Conservation (phyloP, 2,329 filamentous ascomycete species). For the Colletotrichum nymphaeae region DNA sequence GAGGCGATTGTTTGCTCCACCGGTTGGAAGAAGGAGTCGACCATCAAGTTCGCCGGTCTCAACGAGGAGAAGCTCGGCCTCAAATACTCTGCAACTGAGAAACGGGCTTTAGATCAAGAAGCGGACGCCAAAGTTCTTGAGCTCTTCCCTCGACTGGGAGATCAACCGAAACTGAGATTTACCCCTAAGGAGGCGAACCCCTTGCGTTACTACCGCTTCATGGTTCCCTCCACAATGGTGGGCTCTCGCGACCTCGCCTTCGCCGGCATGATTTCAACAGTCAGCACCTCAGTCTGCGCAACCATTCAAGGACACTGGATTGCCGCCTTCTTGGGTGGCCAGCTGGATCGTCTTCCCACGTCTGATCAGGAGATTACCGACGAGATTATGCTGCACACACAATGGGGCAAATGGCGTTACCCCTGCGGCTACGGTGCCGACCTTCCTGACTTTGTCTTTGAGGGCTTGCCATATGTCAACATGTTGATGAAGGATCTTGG, state of each 20-base stretch:
- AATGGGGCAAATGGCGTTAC: constrained; percentile 67
- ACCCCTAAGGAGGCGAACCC: not conserved
- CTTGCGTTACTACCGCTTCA: not conserved
- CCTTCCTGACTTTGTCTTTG: constrained; percentile 69
- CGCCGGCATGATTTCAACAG: not conserved
- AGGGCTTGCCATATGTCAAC: constrained; percentile 65
- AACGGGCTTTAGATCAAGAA: not conserved
- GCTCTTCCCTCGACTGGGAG: not conserved
- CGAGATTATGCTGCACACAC: constrained; percentile 56
- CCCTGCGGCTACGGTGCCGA: constrained; percentile 60
- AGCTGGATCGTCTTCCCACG: not conserved
- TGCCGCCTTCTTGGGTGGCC: not conserved
- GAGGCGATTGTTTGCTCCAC: not conserved
- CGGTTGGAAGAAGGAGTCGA: not conserved
- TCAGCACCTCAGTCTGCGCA: not conserved
- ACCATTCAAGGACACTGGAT: not conserved
- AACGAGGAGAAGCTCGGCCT: not conserved
- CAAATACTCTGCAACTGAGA: not conserved
- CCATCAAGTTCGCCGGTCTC: not conserved
- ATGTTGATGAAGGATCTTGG: constrained; percentile 38
- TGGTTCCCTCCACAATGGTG: not conserved
- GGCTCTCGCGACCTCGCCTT: not conserved
- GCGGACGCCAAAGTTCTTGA: not conserved
- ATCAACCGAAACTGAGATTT: not conserved
- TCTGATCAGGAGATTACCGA: not conserved